Evolutionary conservation across 495 filamentous ascomycete species (phyloP).

Genomic region (Parathielavia hyrcaniae): DNA sequence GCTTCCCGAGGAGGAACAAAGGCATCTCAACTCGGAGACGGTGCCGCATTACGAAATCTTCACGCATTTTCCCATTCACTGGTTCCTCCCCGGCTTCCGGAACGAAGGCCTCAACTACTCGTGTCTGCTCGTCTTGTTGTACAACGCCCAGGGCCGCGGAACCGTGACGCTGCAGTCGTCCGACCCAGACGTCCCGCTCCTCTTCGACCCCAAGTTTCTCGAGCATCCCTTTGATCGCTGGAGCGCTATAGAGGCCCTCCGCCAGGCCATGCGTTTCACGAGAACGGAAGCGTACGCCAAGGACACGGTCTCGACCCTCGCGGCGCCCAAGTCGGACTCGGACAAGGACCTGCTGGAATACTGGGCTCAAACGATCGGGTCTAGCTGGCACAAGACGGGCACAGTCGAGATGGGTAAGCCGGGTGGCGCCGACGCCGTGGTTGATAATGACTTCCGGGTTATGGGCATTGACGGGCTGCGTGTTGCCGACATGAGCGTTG

Average conservation of each 20-base stretch:
- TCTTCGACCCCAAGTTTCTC: constrained; percentile 54
- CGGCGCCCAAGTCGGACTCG: constrained; percentile 37
- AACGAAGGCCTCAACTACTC: constrained; percentile 29
- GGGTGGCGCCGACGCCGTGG: constrained; percentile 44
- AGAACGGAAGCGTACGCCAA: constrained; percentile 41
- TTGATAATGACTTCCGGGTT: constrained; percentile 49
- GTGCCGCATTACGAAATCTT: constrained; percentile 41
- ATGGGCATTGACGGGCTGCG: constrained; percentile 48
- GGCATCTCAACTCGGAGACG: constrained; percentile 38
- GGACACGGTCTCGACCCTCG: constrained; percentile 38
- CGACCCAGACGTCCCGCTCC: constrained; percentile 48
- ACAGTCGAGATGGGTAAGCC: constrained; percentile 56
- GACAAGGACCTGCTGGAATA: constrained; percentile 48
- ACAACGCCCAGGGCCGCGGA: constrained; percentile 40
- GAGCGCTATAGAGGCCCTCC: constrained; percentile 48
- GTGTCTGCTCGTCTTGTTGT: constrained; percentile 32
- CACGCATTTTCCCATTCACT: constrained; percentile 41
- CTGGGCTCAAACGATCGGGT: constrained; percentile 36
- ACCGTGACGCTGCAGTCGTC: constrained; percentile 50
- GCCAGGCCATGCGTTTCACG: constrained; percentile 41
- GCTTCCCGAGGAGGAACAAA: constrained; percentile 37
- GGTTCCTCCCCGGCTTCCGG: constrained; percentile 35
- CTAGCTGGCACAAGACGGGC: constrained; percentile 53
- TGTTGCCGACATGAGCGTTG: constrained; percentile 59
- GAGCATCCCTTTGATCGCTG: constrained; percentile 52